Conservation (phyloP, 2,329 filamentous ascomycete genomes). For the Cladobotryum mycophilum region DNA sequence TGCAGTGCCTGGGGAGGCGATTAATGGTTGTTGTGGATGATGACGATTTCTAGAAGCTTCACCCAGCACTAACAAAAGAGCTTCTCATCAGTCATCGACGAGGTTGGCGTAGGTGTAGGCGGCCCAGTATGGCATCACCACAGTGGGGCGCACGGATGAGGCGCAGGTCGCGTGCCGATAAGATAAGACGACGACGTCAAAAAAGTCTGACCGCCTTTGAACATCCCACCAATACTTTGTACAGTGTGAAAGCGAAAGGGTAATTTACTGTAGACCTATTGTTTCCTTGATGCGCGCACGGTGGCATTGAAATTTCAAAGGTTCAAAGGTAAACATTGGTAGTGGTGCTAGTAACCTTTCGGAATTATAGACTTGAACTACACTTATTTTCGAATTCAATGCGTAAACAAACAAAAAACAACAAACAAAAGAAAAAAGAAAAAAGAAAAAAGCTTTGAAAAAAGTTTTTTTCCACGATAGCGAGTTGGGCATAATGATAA, state of each 20-base stretch:
- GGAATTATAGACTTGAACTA: too few relatives aligned
- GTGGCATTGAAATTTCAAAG: too few relatives aligned
- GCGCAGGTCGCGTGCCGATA: slow-evolving; percentile 13
- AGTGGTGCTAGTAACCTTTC: too few relatives aligned
- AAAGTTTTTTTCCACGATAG: too few relatives aligned
- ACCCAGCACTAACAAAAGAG: neutral
- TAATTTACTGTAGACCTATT: too few relatives aligned
- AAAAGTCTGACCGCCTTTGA: slow-evolving; percentile 13
- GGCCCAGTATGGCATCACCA: slow-evolving; percentile 10
- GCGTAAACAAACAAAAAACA: too few relatives aligned
- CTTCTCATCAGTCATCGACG: slow-evolving; percentile 9
- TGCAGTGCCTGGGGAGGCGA: neutral
- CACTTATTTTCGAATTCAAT: too few relatives aligned
- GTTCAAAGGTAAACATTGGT: too few relatives aligned
- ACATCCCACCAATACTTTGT: neutral
- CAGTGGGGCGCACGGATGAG: slow-evolving; percentile 1
- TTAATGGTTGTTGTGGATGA: neutral
- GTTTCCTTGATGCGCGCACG: too few relatives aligned
- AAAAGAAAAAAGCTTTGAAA: too few relatives aligned
- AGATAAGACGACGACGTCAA: slow-evolving; percentile 10
- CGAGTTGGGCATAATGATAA: too few relatives aligned
- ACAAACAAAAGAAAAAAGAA: too few relatives aligned
- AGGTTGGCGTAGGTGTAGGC: neutral
- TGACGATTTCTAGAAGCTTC: slow-evolving; percentile 14
- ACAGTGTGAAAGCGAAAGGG: neutral